Percentiles rank a stretch among this genome's conserved stretches.
Conservation (phyloP, 2,329 filamentous ascomycete species). For the Talaromyces piceae region DNA sequence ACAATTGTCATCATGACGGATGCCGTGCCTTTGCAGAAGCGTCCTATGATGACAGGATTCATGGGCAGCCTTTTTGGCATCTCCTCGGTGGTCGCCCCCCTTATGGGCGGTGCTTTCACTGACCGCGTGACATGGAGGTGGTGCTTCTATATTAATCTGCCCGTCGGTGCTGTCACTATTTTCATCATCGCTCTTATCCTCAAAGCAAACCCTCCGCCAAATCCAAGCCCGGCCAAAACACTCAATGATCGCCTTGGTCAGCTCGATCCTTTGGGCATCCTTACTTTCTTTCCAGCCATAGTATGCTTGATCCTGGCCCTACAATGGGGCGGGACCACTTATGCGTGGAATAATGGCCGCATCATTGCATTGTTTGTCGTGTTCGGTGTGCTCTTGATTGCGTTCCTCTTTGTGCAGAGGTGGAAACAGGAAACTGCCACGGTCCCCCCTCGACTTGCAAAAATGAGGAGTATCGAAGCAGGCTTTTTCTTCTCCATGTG, state of each 20-base stretch:
- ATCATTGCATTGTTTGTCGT: conserved; percentile 45
- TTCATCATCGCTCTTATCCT: conserved; percentile 28
- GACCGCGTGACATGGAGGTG: conserved; percentile 35
- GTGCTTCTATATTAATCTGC: conserved; percentile 38
- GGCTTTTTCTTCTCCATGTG: conserved; percentile 36
- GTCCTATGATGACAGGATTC: conserved; percentile 16
- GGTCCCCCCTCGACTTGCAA: conserved; percentile 39
- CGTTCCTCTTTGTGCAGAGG: conserved; percentile 31
- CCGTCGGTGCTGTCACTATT: conserved; percentile 26
- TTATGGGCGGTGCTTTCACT: conserved; percentile 14
- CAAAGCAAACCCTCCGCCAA: conserved; percentile 19
- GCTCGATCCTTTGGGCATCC: conserved; percentile 37
- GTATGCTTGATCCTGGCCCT: conserved; percentile 44
- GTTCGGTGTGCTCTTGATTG: conserved; percentile 42
- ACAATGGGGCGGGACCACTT: conserved; percentile 40
- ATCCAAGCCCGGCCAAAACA: conserved; percentile 17
- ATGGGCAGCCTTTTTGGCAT: conserved; percentile 21
- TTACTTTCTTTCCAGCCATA: conserved; percentile 39
- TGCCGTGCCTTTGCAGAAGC: conserved; percentile 18
- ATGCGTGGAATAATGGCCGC: conserved; percentile 37
- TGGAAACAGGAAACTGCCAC: conserved; percentile 36
- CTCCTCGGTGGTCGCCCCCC: conserved; percentile 14
- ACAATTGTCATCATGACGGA: conserved; percentile 20
- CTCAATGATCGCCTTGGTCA: conserved; percentile 22
- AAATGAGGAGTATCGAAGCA: conserved; percentile 37